phyloP scores from a whole-genome alignment of 2,329 filamentous ascomycete species.

The Fusarium buharicum region DNA sequence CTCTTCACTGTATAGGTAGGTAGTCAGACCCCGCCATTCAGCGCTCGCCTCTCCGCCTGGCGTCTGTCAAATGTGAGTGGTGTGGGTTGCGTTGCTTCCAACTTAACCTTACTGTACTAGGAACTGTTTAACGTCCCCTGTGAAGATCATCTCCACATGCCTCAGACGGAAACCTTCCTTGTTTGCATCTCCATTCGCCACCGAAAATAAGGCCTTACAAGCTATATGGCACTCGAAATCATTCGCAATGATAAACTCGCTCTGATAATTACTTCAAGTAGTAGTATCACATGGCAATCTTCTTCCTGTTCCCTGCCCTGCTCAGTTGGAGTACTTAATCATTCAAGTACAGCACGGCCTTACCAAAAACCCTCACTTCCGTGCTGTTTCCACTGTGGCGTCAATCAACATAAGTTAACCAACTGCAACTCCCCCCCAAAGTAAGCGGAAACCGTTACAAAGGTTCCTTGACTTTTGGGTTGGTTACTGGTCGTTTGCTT shows the following conservation, averaged over 20 bases:
- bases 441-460: conserved; percentile 4
- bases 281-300: neutral
- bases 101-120: conserved; percentile 12
- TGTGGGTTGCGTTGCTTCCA: conserved; percentile 10
- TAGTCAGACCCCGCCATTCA: conserved; percentile 39
- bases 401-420: conserved; percentile 2
- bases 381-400: neutral
- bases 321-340: neutral
- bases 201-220: neutral
- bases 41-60: conserved; percentile 30
- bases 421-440: conserved; percentile 1
- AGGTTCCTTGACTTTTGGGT: conserved; percentile 5
- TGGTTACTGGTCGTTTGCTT: neutral
- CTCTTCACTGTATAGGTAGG: neutral
- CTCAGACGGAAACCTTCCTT: neutral
- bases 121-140: conserved; percentile 3
- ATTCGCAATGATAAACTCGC: neutral
- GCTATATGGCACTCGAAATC: neutral
- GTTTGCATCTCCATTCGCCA: no score
- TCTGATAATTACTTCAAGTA: neutral
- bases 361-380: conserved; percentile 2
- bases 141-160: conserved; percentile 6
- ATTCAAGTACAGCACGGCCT: neutral
- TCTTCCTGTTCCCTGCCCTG: neutral
- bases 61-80: conserved; percentile 20